Evolutionary conservation across 176 grass and related monocot species (phyloP).

Genomic region (Microstegium vimineum): DNA sequence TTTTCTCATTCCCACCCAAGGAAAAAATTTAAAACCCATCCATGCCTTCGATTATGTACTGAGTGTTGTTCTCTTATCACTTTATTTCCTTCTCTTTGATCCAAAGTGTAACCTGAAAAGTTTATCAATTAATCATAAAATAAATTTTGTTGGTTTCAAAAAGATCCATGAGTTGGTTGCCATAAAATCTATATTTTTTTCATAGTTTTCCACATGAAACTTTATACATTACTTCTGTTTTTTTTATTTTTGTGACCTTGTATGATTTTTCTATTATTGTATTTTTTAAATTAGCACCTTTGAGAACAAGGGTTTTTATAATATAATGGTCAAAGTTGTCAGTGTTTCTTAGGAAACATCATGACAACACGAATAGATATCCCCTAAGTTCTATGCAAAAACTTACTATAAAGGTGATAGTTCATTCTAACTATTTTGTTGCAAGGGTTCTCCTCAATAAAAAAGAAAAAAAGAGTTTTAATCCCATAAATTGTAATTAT

Average conservation of each 20-base stretch:
- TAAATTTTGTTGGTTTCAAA: no score
- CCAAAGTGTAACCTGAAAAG: no score
- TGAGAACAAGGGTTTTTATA: neutral
- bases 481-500: neutral
- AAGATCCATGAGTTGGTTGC: no score
- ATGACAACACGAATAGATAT: neutral
- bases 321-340: neutral
- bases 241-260: neutral
- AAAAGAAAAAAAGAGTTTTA: neutral
- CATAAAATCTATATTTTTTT: no score
- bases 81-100: no score
- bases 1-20: no score
- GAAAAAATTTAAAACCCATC: no score
- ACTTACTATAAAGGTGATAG: neutral
- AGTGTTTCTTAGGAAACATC: neutral
- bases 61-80: no score
- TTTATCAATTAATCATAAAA: neutral
- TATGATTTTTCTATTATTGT: neutral
- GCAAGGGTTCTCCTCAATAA: neutral
- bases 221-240: no score
- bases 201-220: no score
- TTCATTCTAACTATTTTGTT: neutral
- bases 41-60: no score
- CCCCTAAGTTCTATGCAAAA: no score
- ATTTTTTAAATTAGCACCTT: neutral